These are phyloP conservation scores for Fraxinus anomala DNA, from an alignment of 257 asterid species.

Conservation along the genomic window DNA sequence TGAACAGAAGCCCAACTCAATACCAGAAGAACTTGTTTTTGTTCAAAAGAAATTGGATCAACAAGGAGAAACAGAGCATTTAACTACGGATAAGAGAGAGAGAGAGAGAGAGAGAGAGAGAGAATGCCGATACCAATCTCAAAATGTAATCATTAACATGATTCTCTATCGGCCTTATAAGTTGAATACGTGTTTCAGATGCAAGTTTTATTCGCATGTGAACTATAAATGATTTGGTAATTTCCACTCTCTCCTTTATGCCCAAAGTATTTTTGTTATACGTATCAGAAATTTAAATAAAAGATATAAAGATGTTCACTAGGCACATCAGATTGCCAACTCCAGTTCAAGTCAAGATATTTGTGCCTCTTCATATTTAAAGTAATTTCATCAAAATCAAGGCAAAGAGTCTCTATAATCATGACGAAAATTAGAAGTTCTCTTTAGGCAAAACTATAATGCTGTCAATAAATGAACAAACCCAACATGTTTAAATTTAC, in stretches of 20 bases:
- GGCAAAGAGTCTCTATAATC: not conserved
- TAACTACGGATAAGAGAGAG: not conserved
- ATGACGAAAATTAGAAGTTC: not conserved
- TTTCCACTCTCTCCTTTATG: not conserved
- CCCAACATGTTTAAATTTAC: constrained; percentile 4
- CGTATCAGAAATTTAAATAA: not conserved
- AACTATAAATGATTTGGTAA: not conserved
- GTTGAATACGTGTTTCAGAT: not conserved
- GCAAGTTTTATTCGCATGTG: not conserved
- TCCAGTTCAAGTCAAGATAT: not conserved
- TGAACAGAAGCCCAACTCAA: too few species aligned
- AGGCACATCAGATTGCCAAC: not conserved
- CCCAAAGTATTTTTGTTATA: not conserved
- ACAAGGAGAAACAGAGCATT: not conserved
- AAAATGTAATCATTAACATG: not conserved
- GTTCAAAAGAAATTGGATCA: not conserved
- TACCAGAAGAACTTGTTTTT: not conserved
- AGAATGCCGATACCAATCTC: not conserved
- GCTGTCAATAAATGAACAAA: not conserved
- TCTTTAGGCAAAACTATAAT: not conserved
- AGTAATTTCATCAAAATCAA: not conserved
- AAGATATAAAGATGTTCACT: not conserved
- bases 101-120: not conserved
- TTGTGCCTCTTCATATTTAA: constrained; percentile 1
- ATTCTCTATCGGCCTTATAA: not conserved